These are phyloP conservation scores for Lagenaria siceraria DNA, from an alignment of 306 rosid species.

Conservation along the genomic window DNA sequence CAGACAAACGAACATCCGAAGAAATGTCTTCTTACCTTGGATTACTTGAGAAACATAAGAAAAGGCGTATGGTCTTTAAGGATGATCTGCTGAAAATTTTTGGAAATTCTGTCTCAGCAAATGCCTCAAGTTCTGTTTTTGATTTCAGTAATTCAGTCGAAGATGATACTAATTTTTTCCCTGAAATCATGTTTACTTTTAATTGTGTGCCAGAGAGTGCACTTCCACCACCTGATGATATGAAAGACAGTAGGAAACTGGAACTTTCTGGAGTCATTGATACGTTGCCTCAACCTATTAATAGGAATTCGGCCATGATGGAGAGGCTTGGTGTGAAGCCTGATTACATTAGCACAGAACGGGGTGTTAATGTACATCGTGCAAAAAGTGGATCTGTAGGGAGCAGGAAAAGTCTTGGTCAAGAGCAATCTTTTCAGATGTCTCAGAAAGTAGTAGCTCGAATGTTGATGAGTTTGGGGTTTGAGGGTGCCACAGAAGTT, in stretches of 20 bases:
- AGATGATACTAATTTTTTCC: slow-evolving; percentile 40
- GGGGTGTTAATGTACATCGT: slow-evolving; percentile 34
- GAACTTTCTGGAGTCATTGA: slow-evolving; percentile 61
- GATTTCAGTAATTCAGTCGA: slow-evolving; percentile 34
- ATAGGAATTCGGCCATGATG: slow-evolving; percentile 55
- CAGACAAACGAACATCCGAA: slow-evolving; percentile 50
- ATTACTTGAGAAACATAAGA: slow-evolving; percentile 38
- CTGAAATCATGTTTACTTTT: slow-evolving; percentile 48
- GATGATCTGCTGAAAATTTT: slow-evolving; percentile 41
- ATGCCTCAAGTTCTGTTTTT: slow-evolving; percentile 26
- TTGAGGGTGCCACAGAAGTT: slow-evolving; percentile 70
- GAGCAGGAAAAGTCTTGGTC: slow-evolving; percentile 35
- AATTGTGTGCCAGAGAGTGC: slow-evolving; percentile 91
- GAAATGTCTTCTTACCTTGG: slow-evolving; percentile 60
- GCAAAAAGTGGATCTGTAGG: slow-evolving; percentile 46
- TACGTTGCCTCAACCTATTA: slow-evolving; percentile 45
- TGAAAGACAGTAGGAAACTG: slow-evolving; percentile 30
- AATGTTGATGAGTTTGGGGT: slow-evolving; percentile 44
- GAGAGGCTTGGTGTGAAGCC: slow-evolving; percentile 74
- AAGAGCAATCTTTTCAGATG: slow-evolving; percentile 50
- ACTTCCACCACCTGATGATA: slow-evolving; percentile 31
- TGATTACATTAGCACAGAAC: slow-evolving; percentile 43
- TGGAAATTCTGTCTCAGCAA: slow-evolving; percentile 25
- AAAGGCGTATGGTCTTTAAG: slow-evolving; percentile 45
- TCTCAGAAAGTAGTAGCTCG: slow-evolving; percentile 63